Conservation (phyloP, 768 basidiomycete genomes). For the Imleria badia region DNA sequence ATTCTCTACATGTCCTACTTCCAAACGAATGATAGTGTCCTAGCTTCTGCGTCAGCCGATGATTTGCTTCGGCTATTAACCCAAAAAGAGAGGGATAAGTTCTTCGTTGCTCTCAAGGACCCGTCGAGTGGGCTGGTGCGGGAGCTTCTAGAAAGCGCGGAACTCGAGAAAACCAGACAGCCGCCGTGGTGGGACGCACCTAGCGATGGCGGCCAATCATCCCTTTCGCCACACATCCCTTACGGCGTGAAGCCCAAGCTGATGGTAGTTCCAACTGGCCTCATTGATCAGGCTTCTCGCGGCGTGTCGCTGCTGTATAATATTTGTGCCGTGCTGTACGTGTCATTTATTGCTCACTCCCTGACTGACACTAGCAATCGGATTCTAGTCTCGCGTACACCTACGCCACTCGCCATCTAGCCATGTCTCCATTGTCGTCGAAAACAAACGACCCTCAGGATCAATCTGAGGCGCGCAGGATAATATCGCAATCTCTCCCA, state of each 20-base stretch:
- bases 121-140: slow-evolving; percentile 61
- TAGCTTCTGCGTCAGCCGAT: slow-evolving; percentile 57
- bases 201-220: neutral
- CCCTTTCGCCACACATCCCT: slow-evolving; percentile 3
- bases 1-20: neutral
- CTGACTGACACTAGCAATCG: neutral
- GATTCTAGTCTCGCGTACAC: slow-evolving; percentile 62
- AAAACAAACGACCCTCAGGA: slow-evolving; percentile 42
- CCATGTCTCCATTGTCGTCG: slow-evolving; percentile 54
- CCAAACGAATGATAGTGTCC: neutral
- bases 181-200: slow-evolving; percentile 74
- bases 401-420: slow-evolving; percentile 62
- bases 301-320: slow-evolving; percentile 63
- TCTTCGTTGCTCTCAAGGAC: slow-evolving; percentile 57
- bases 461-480: slow-evolving; percentile 42
- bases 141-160: slow-evolving; percentile 57
- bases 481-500: slow-evolving; percentile 56
- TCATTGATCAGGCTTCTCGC: slow-evolving; percentile 40
- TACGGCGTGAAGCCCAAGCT: slow-evolving; percentile 43
- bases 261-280: slow-evolving; percentile 46
- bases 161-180: slow-evolving; percentile 46
- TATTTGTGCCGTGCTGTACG: slow-evolving; percentile 65
- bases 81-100: slow-evolving; percentile 57
- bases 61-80: slow-evolving; percentile 62
- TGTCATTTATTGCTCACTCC: slow-evolving; percentile 4